Evolutionary conservation across 129 eudicot genomes (phyloP).

Genomic region (Chrysanthemum makinoi): DNA sequence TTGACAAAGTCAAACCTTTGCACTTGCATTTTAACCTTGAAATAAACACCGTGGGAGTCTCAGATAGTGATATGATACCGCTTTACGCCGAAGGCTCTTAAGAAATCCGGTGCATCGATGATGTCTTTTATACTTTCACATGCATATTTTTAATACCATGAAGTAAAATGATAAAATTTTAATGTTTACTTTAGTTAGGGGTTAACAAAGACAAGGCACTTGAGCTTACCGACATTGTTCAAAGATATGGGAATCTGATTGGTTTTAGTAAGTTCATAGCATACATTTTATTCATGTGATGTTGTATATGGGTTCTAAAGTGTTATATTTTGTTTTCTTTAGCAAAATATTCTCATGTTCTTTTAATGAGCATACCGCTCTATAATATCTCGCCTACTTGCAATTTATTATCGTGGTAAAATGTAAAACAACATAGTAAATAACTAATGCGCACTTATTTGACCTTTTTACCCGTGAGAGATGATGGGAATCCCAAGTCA

Average conservation of each 20-base stretch:
- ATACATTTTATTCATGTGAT: conserved; percentile 1
- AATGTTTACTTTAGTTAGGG: conserved; percentile 58
- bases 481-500: conserved; percentile 34
- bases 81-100: conserved; percentile 82
- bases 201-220: conserved; percentile 70
- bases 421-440: no score
- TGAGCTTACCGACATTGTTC: conserved; percentile 48
- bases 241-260: conserved; percentile 72
- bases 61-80: conserved; percentile 91
- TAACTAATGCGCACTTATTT: no score
- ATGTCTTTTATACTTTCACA: conserved; percentile 15
- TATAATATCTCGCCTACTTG: not conserved
- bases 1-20: conserved; percentile 8
- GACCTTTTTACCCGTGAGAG: conserved; percentile 20
- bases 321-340: not conserved
- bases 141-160: conserved; percentile 16
- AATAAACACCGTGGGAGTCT: no score
- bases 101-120: conserved; percentile 81
- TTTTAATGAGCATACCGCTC: not conserved
- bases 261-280: conserved; percentile 69
- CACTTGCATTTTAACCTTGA: conserved; percentile 10
- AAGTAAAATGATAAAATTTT: conserved; percentile 10
- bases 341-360: not conserved
- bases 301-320: conserved; percentile 1
- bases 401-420: no score